These are phyloP conservation scores for Camillea tinctor DNA, from an alignment of 2,329 filamentous ascomycete genomes.

Conservation along the genomic window DNA sequence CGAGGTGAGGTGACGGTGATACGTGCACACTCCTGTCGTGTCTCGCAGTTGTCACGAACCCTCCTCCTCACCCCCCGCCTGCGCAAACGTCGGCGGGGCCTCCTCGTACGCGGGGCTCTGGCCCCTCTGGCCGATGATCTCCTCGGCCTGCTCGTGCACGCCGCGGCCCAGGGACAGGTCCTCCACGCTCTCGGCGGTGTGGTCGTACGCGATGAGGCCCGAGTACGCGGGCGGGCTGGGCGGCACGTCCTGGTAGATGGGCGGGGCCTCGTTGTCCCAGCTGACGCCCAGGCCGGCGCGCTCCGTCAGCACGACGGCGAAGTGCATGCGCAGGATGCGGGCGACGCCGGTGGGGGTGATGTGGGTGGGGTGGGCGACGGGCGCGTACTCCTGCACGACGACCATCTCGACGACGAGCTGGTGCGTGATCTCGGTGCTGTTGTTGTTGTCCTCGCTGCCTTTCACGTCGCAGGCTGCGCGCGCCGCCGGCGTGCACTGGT, in stretches of 20 bases:
- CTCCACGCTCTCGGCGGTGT: constrained; percentile 17
- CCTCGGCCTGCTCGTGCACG: constrained; percentile 7
- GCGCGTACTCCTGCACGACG: constrained; percentile 84
- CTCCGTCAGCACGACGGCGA: constrained; percentile 78
- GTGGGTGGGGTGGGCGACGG: constrained; percentile 64
- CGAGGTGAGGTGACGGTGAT: too few relatives aligned
- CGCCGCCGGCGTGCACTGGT: constrained; percentile 56
- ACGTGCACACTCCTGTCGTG: too few relatives aligned
- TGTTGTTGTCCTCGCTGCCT: constrained; percentile 59
- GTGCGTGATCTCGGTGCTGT: constrained; percentile 79
- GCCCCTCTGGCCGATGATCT: constrained; percentile 1
- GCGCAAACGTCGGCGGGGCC: background rate
- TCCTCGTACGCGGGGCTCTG: constrained; percentile 17
- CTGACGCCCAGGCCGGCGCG: constrained; percentile 83
- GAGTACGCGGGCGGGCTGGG: constrained; percentile 74
- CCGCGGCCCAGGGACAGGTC: constrained; percentile 10
- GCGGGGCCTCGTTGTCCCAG: constrained; percentile 95
- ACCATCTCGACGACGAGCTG: constrained; percentile 89
- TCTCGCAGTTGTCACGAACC: too few relatives aligned
- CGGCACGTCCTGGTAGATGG: constrained; percentile 91
- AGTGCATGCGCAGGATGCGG: constrained; percentile 89
- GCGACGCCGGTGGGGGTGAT: constrained; percentile 87
- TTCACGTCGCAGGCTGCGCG: constrained; percentile 77
- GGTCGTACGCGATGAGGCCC: background rate
- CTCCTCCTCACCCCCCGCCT: too few relatives aligned